Evolutionary conservation across 768 basidiomycete genomes (phyloP).

Genomic region (Lentinula sp.): DNA sequence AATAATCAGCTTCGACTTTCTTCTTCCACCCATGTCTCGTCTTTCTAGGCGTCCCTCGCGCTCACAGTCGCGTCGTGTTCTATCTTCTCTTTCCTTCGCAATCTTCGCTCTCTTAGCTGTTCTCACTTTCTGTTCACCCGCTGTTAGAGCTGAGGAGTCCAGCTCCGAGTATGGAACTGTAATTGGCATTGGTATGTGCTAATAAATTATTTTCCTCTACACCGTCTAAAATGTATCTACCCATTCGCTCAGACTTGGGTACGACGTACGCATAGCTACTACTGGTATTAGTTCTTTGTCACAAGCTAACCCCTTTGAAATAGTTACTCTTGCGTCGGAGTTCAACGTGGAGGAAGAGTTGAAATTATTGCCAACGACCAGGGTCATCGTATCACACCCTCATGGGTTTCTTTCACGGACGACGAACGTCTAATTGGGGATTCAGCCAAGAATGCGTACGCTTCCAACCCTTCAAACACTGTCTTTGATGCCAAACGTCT

Average conservation of each 20-base stretch:
- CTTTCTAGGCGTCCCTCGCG: conserved; percentile 46
- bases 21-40: conserved; percentile 24
- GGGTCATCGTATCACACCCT: conserved; percentile 85
- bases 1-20: background rate
- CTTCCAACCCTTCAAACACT: conserved; percentile 88
- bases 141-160: conserved; percentile 57
- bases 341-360: conserved; percentile 79
- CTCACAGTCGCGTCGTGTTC: conserved; percentile 46
- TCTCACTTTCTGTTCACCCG: conserved; percentile 62
- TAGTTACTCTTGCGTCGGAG: conserved; percentile 95
- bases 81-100: conserved; percentile 55
- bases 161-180: conserved; percentile 84
- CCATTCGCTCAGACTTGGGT: conserved; percentile 63
- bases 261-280: conserved; percentile 57
- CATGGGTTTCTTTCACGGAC: conserved; percentile 78
- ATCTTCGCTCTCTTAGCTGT: conserved; percentile 65
- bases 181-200: conserved; percentile 77
- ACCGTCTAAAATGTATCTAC: background rate
- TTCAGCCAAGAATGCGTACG: conserved; percentile 92
- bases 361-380: conserved; percentile 91
- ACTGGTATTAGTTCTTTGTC: background rate
- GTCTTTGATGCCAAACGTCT: conserved; percentile 97
- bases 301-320: background rate
- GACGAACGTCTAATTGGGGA: conserved; percentile 90
- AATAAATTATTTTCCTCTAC: background rate